These are phyloP conservation scores for Cyclotella kingstonii DNA, from an alignment of 108 stramenopile genomes.

Conservation along the genomic window DNA sequence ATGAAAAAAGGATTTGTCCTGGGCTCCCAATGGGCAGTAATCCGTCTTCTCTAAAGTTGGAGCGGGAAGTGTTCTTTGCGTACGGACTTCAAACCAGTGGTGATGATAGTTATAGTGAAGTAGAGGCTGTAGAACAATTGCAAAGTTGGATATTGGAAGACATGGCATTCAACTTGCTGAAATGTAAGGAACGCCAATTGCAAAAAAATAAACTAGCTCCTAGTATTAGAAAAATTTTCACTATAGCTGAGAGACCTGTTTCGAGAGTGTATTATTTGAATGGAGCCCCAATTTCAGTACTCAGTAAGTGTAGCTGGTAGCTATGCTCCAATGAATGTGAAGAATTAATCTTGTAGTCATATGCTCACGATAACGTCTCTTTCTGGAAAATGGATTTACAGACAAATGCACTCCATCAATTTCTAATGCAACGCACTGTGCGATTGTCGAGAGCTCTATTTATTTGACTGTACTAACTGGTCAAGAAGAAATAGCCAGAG, in stretches of 20 bases:
- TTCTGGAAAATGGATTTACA: too few relatives aligned
- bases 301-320: slow-evolving; percentile 12
- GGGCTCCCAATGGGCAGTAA: slow-evolving; percentile 21
- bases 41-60: slow-evolving; percentile 5
- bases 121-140: slow-evolving; percentile 14
- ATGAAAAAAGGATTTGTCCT: slow-evolving; percentile 21
- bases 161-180: slow-evolving; percentile 16
- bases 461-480: slow-evolving; percentile 15
- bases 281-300: slow-evolving; percentile 3
- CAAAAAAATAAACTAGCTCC: too few relatives aligned
- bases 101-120: slow-evolving; percentile 2
- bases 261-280: slow-evolving; percentile 36
- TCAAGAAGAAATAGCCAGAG: slow-evolving; percentile 8
- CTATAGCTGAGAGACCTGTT: slow-evolving; percentile 2
- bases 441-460: slow-evolving; percentile 27
- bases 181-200: slow-evolving; percentile 10
- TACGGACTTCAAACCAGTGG: slow-evolving; percentile 29
- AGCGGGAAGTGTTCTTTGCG: slow-evolving; percentile 27
- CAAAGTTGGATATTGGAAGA: slow-evolving; percentile 33
- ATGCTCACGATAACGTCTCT: neutral
- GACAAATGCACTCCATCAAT: slow-evolving; percentile 29
- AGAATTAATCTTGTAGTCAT: neutral
- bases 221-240: neutral
- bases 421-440: slow-evolving; percentile 21
- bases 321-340: neutral